Conservation (phyloP, 495 filamentous ascomycete genomes). For the Tuber melanosporum region DNA sequence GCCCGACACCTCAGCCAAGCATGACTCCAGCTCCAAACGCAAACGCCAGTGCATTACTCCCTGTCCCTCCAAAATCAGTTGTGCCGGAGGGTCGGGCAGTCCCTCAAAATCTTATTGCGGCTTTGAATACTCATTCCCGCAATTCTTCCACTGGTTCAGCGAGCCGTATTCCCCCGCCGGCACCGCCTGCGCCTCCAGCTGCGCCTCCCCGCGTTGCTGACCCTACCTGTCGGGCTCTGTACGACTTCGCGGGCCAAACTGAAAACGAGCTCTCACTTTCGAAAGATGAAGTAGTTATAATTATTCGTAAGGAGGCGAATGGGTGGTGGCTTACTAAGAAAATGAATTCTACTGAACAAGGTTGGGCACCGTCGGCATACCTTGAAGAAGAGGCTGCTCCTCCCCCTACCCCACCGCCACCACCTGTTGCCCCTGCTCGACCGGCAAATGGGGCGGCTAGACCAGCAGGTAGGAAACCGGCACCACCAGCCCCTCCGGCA, state of each 20-base stretch:
- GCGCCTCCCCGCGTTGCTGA: conserved; percentile 61
- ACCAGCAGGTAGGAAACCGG: conserved; percentile 61
- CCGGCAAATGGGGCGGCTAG: conserved; percentile 49
- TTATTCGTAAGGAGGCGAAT: conserved; percentile 82
- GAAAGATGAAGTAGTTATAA: conserved; percentile 71
- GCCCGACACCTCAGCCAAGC: conserved; percentile 44
- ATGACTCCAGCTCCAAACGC: not conserved
- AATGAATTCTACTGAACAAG: conserved; percentile 57
- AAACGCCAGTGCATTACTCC: conserved; percentile 20
- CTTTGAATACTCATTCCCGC: conserved; percentile 44
- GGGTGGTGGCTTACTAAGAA: conserved; percentile 94
- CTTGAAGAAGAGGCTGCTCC: conserved; percentile 69
- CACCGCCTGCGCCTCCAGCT: conserved; percentile 66
- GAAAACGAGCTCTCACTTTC: conserved; percentile 71
- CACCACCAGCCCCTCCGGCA: conserved; percentile 72
- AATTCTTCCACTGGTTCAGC: conserved; percentile 47
- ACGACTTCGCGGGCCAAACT: conserved; percentile 75
- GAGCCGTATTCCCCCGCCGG: conserved; percentile 57
- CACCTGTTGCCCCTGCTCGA: conserved; percentile 50
- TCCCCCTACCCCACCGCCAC: conserved; percentile 55
- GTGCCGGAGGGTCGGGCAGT: conserved; percentile 42
- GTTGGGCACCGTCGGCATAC: conserved; percentile 90
- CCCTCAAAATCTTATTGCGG: conserved; percentile 42
- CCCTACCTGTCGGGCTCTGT: conserved; percentile 74
- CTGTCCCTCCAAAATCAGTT: conserved; percentile 35